A percentile compares a stretch with the other conserved stretches of the same genome.
Conservation (phyloP, 352 stramenopile genomes). For the Globisporangium irregulare region DNA sequence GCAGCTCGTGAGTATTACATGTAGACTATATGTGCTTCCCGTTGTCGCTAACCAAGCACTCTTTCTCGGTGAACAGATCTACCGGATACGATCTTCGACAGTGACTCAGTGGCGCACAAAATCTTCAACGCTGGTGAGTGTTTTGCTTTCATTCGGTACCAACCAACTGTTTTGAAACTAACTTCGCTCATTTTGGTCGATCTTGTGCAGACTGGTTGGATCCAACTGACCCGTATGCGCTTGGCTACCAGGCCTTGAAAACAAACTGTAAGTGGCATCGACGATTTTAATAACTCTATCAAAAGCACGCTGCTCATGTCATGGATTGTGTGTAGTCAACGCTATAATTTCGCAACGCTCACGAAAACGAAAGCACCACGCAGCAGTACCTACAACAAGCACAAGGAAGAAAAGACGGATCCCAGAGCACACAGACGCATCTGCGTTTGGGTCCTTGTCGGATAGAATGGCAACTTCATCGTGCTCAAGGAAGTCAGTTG, state of each 20-base stretch:
- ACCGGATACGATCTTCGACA: conserved; percentile 50
- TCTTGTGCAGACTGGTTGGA: conserved; percentile 23
- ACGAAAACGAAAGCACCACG: neutral
- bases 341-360: conserved; percentile 1
- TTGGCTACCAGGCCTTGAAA: conserved; percentile 50
- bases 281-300: neutral
- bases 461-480: neutral
- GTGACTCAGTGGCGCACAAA: conserved; percentile 54
- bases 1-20: conserved; percentile 41
- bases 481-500: neutral
- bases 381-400: neutral
- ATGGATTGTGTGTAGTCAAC: conserved; percentile 5
- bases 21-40: neutral
- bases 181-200: neutral
- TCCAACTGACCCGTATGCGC: conserved; percentile 46
- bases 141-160: neutral
- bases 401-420: conserved; percentile 11
- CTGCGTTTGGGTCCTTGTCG: neutral
- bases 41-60: neutral
- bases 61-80: conserved; percentile 35
- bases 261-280: conserved; percentile 29
- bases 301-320: neutral
- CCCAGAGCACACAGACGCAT: neutral
- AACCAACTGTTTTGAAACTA: neutral
- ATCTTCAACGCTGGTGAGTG: conserved; percentile 63